Conservation (phyloP, 768 basidiomycete genomes). For the Solioccasus polychromus region DNA sequence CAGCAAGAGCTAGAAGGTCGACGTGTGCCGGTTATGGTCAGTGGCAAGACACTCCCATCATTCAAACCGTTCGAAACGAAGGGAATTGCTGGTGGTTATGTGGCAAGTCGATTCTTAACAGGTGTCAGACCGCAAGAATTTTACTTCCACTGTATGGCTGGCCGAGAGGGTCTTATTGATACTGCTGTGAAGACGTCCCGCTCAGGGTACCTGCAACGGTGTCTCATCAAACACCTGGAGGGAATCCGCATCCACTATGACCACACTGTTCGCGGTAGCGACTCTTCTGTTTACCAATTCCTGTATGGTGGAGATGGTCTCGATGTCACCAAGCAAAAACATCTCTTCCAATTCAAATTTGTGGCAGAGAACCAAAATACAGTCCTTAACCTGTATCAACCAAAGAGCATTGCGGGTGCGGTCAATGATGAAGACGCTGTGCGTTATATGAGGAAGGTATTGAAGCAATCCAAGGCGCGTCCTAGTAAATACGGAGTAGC, state of each 20-base stretch:
- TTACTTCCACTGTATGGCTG: conserved; percentile 99
- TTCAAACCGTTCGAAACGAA: conserved; percentile 98
- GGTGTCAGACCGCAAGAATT: conserved; percentile 98
- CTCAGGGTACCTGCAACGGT: conserved; percentile 96
- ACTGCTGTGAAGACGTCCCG: conserved; percentile 99
- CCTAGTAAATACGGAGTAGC: conserved; percentile 39
- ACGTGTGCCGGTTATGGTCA: conserved; percentile 98
- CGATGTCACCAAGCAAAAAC: conserved; percentile 97
- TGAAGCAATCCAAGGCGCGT: conserved; percentile 66
- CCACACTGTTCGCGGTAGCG: conserved; percentile 94
- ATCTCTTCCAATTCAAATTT: conserved; percentile 92
- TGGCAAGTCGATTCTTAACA: conserved; percentile 97
- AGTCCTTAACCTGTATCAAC: conserved; percentile 68
- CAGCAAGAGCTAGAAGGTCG: conserved; percentile 98
- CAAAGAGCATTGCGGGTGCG: conserved; percentile 51
- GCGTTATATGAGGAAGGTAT: conserved; percentile 83
- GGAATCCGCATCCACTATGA: conserved; percentile 97
- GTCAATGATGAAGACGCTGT: conserved; percentile 68
- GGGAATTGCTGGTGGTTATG: conserved; percentile 96
- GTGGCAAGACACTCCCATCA: conserved; percentile 95
- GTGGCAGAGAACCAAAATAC: conserved; percentile 82
- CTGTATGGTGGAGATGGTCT: conserved; percentile 94
- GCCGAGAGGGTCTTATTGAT: conserved; percentile 97
- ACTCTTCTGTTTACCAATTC: conserved; percentile 93
- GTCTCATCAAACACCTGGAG: conserved; percentile 97